Base-by-base conservation (phyloP, 345 rosid genomes). In the Sisymbrium altissimum region DNA sequence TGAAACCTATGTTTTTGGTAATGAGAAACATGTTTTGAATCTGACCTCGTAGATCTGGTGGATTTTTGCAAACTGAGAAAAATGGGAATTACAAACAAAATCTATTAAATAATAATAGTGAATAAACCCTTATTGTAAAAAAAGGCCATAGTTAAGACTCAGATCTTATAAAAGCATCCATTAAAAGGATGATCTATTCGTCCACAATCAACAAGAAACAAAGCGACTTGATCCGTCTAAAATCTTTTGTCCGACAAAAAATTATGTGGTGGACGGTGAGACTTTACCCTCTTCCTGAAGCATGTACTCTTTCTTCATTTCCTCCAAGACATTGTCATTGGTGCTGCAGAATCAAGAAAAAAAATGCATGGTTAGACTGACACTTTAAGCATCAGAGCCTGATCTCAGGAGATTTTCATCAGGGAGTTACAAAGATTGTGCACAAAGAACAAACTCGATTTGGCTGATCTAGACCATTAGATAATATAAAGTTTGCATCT, bases 221-320 rank as follows among this genome's bases (percentile, higher is more conserved):
- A 68, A 18, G 25, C 35, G 4, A 38, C 14, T 11, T 11, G 36
- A 11, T 53, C 58, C 32, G 4, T 12, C 5, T 40, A 15, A 6
- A 7, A 39, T 21, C 30, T 49, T 18, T 39, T 4, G 46, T 18
- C 25, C 17, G 10, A 33, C 38, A 40, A 59, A 59, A 33, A 19
- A 3, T 54, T 50, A 79, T 5, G 59, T 25, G 55, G 67, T 4
- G 12, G 71, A 64, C 0, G 82, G 62, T 18, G 87, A 66, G 43
- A 76, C 52, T 76, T 86, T 83, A 14, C 76, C 79, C 75, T 84
- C 89, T 83, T 91, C 84, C 73, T 87, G 88, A 54, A 83, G 84
- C 86, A 73, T 79, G 80, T 94, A 94, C 50, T 81, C 89, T 79
- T 41, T 88, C 84, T 94, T 94, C 98, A 94, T 89, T 65, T 91